Conservation (phyloP, 2,329 filamentous ascomycete genomes). For the Periconia sp. region DNA sequence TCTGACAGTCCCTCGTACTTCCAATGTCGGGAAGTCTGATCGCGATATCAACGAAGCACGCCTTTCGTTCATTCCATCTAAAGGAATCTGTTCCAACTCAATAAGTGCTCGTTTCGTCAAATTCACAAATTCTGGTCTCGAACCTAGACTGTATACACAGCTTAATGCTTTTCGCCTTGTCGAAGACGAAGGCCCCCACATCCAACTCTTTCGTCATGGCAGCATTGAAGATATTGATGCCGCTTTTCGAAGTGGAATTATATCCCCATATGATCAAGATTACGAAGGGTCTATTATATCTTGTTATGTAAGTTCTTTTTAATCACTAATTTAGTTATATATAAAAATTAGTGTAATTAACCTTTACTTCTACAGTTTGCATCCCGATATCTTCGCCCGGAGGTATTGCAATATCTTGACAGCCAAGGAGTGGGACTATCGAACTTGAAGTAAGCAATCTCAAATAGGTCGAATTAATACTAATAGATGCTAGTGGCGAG, state of each 20-base stretch:
- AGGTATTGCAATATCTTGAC: conserved; percentile 18
- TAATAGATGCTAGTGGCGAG: not conserved
- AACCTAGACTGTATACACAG: conserved; percentile 6
- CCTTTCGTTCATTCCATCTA: not conserved
- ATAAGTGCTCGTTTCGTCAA: not conserved
- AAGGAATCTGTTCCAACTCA: not conserved
- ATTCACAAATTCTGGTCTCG: not conserved
- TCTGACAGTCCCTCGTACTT: not conserved
- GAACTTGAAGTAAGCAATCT: conserved; percentile 12
- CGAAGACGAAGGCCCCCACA: not conserved
- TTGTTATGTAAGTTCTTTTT: conserved; percentile 11
- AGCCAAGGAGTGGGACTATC: conserved; percentile 16
- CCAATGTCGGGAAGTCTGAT: not conserved
- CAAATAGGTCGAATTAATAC: not conserved
- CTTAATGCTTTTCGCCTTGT: conserved; percentile 7
- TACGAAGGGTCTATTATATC: conserved; percentile 7
- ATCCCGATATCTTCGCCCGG: conserved; percentile 4
- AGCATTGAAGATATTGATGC: conserved; percentile 13
- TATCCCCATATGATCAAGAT: conserved; percentile 18
- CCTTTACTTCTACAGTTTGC: conserved; percentile 13
- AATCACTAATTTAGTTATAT: not conserved
- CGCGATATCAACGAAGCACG: not conserved
- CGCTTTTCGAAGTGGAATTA: conserved; percentile 14
- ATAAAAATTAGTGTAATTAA: too few species aligned
- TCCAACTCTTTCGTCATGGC: conserved; percentile 7